phyloP scores from a whole-genome alignment of 176 grass and related monocot species.

The Oryza rufipogon region DNA sequence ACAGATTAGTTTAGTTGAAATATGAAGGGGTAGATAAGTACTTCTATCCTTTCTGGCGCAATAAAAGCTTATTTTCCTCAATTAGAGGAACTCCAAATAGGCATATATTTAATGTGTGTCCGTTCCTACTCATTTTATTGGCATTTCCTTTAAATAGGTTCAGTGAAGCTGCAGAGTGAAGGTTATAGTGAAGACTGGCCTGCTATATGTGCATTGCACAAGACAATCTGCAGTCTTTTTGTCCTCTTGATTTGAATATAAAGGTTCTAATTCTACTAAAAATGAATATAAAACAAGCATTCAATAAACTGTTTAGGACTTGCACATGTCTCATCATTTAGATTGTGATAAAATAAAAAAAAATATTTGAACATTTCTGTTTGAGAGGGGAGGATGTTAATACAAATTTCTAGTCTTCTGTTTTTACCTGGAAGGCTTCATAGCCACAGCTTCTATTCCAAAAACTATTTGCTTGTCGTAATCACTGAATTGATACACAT shows the following conservation, averaged over 20 bases:
- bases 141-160: conserved; percentile 10
- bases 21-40: conserved; percentile 30
- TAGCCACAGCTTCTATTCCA: conserved; percentile 16
- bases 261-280: conserved; percentile 14
- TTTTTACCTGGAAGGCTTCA: background rate
- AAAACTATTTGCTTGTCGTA: background rate
- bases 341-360: background rate
- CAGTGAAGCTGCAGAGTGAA: conserved; percentile 34
- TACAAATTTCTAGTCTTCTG: conserved; percentile 15
- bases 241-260: conserved; percentile 1
- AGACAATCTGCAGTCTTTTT: conserved; percentile 24
- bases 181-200: conserved; percentile 21
- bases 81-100: conserved; percentile 19
- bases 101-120: conserved; percentile 31
- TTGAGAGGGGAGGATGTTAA: conserved; percentile 11
- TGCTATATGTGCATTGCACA: conserved; percentile 1
- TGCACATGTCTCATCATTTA: conserved; percentile 2
- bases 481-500: conserved; percentile 6
- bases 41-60: conserved; percentile 23
- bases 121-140: conserved; percentile 15
- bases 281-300: background rate
- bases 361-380: conserved; percentile 13
- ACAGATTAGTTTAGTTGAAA: conserved; percentile 32
- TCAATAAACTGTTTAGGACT: background rate
- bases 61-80: conserved; percentile 2